These are phyloP conservation scores for Botryotinia calthae DNA, from an alignment of 2,329 filamentous ascomycete genomes.

Conservation along the genomic window DNA sequence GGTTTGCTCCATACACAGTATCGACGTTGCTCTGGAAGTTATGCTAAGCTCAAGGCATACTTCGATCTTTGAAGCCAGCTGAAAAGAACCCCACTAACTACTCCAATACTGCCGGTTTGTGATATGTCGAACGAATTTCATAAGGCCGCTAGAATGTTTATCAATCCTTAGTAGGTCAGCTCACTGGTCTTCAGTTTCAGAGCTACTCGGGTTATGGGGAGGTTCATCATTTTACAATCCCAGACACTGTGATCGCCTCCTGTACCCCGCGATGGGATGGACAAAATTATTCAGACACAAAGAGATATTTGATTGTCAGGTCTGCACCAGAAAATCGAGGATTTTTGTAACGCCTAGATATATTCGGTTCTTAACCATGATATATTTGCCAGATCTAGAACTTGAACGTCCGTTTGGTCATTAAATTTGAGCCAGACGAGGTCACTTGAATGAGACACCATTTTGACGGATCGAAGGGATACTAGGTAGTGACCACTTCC, in stretches of 20 bases:
- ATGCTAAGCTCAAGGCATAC: not conserved
- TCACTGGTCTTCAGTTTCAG: not conserved
- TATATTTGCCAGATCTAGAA: not conserved
- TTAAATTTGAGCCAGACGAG: not conserved
- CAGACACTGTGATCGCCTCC: not conserved
- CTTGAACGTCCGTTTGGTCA: not conserved
- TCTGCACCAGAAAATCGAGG: not conserved
- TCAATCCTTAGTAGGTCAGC: not conserved
- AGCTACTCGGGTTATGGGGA: not conserved
- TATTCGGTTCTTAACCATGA: not conserved
- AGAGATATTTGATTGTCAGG: not conserved
- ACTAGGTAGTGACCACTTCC: no score
- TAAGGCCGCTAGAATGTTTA: not conserved
- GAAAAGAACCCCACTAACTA: not conserved
- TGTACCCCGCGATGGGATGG: not conserved
- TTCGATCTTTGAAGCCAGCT: not conserved
- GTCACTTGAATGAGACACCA: not conserved
- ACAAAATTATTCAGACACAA: not conserved
- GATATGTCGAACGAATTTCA: not conserved
- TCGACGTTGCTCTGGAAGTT: not conserved
- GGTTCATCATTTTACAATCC: not conserved
- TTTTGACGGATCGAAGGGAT: not conserved
- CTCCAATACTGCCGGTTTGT: not conserved
- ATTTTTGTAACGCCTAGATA: no score
- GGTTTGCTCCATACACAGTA: not conserved